Evolutionary conservation across 2,329 filamentous ascomycete species (phyloP).

Genomic region (Whalleya microplaca): DNA sequence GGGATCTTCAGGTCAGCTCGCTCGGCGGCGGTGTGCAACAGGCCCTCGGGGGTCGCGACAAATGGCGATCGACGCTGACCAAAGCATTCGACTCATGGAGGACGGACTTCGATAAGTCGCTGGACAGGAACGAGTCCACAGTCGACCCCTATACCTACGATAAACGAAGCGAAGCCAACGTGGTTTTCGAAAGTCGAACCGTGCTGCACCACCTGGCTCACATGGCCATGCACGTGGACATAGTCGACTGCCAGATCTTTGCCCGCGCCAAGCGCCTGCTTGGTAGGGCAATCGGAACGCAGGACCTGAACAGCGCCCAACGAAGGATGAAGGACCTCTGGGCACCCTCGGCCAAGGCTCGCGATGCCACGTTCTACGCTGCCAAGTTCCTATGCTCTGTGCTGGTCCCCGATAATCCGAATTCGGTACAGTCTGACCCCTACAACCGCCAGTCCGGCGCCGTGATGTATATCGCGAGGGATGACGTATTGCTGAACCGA

Average conservation of each 20-base stretch:
- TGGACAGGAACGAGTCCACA: slow-evolving; percentile 61
- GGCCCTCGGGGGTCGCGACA: slow-evolving; percentile 83
- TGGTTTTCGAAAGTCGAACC: slow-evolving; percentile 83
- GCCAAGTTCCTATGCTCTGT: slow-evolving; percentile 88
- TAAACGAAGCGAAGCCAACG: slow-evolving; percentile 65
- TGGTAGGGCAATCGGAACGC: slow-evolving; percentile 79
- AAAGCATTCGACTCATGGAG: slow-evolving; percentile 95
- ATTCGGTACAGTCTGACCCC: slow-evolving; percentile 43
- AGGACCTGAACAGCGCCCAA: slow-evolving; percentile 79
- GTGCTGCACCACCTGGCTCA: slow-evolving; percentile 93
- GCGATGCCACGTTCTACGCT: slow-evolving; percentile 91
- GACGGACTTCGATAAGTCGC: slow-evolving; percentile 81
- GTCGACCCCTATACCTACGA: slow-evolving; percentile 60
- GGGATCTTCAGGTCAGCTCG: slow-evolving; percentile 89
- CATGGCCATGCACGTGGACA: slow-evolving; percentile 97
- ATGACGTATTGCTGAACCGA: slow-evolving; percentile 87
- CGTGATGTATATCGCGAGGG: slow-evolving; percentile 74
- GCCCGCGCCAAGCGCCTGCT: slow-evolving; percentile 84
- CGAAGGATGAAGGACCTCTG: slow-evolving; percentile 85
- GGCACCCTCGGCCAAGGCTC: slow-evolving; percentile 85
- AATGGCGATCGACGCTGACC: slow-evolving; percentile 85
- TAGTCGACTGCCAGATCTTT: slow-evolving; percentile 97
- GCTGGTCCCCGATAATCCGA: slow-evolving; percentile 62
- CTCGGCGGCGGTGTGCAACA: slow-evolving; percentile 73
- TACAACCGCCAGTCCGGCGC: slow-evolving; percentile 44